Evolutionary conservation across 139 green algal species (phyloP).

Genomic region (Choricystis sp.): DNA sequence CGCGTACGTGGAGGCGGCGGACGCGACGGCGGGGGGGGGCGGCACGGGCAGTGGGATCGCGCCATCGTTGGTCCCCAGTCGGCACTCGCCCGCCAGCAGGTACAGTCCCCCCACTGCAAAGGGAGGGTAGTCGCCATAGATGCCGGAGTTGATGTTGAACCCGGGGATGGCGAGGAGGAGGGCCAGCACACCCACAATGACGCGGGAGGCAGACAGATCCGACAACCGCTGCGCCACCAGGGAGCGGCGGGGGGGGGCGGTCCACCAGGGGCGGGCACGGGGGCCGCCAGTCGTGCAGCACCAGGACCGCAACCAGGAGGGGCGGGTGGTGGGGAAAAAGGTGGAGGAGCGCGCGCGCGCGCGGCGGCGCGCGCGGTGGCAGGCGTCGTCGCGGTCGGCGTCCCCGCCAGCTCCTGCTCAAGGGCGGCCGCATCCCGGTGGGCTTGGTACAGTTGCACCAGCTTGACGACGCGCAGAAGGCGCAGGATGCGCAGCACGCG

Average conservation of each 20-base stretch:
- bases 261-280: background rate
- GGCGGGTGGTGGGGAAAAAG: too few species aligned
- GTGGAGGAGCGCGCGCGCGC: too few species aligned
- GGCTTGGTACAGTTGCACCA: conserved; percentile 43
- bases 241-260: conserved; percentile 9
- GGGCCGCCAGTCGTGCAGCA: too few species aligned
- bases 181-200: conserved; percentile 51
- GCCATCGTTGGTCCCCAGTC: conserved; percentile 12
- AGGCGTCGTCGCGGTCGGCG: too few species aligned
- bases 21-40: background rate
- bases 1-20: conserved; percentile 14
- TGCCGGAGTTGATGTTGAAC: conserved; percentile 52
- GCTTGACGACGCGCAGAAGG: conserved; percentile 50
- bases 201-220: conserved; percentile 70
- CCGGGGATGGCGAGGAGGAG: conserved; percentile 72
- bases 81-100: conserved; percentile 61
- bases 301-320: too few species aligned
- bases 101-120: conserved; percentile 44
- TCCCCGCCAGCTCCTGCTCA: background rate
- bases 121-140: conserved; percentile 36
- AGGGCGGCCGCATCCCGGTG: background rate
- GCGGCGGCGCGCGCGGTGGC: too few species aligned
- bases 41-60: conserved; percentile 13
- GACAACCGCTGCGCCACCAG: conserved; percentile 75
- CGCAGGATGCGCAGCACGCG: conserved; percentile 61